Conservation (phyloP, 2,329 filamentous ascomycete species). For the Exophiala bonariae region DNA sequence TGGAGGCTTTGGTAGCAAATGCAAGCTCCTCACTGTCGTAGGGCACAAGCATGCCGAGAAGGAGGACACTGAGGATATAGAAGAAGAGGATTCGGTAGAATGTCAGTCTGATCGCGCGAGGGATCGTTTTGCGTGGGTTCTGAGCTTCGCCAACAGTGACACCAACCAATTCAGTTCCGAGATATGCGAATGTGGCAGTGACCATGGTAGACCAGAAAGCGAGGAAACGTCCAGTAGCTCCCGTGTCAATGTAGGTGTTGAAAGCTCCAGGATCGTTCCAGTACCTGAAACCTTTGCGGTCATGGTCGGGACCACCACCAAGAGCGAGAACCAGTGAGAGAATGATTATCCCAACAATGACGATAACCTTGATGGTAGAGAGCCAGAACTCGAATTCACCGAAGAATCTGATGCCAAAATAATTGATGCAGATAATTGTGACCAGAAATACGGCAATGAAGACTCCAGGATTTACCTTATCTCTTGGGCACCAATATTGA, state of each 20-base stretch:
- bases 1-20: slow-evolving; percentile 48
- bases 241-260: slow-evolving; percentile 56
- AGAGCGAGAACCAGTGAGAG: slow-evolving; percentile 63
- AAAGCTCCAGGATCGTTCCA: slow-evolving; percentile 65
- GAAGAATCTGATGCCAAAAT: slow-evolving; percentile 69
- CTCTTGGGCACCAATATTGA: slow-evolving; percentile 69
- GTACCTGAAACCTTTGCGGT: slow-evolving; percentile 65
- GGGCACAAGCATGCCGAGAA: slow-evolving; percentile 75
- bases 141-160: slow-evolving; percentile 78
- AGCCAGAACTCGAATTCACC: slow-evolving; percentile 66
- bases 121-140: slow-evolving; percentile 75
- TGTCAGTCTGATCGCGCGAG: slow-evolving; percentile 74
- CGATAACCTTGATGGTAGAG: slow-evolving; percentile 66
- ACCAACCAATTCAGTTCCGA: slow-evolving; percentile 74
- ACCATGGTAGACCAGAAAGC: slow-evolving; percentile 68
- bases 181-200: slow-evolving; percentile 75
- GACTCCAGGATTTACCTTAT: slow-evolving; percentile 72
- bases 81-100: slow-evolving; percentile 82
- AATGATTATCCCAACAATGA: slow-evolving; percentile 66
- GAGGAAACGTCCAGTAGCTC: slow-evolving; percentile 61
- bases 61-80: slow-evolving; percentile 71
- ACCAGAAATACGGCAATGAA: slow-evolving; percentile 73
- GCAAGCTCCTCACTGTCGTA: slow-evolving; percentile 66
- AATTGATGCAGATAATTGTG: slow-evolving; percentile 65
- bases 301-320: slow-evolving; percentile 64